phyloP scores from a whole-genome alignment of 2,329 filamentous ascomycete species.

The Fusarium proliferatum region DNA sequence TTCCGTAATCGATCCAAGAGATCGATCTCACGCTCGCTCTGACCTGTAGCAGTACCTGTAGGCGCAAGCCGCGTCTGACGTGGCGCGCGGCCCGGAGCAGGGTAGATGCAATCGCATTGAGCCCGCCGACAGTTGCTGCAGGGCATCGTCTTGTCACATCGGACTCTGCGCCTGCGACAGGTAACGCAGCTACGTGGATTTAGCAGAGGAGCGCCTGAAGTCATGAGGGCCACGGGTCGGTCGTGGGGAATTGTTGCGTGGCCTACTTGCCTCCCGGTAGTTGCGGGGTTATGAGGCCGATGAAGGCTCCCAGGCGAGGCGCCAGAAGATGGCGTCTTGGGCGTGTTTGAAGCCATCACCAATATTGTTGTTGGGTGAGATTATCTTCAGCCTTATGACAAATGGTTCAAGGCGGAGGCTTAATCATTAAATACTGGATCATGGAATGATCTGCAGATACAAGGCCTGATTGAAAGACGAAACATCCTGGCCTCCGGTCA shows the following conservation, averaged over 20 bases:
- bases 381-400: not conserved
- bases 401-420: not conserved
- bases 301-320: conserved; percentile 9
- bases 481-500: conserved; percentile 5
- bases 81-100: conserved; percentile 77
- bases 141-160: conserved; percentile 80
- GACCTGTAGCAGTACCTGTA: conserved; percentile 54
- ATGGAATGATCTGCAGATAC: not conserved
- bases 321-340: conserved; percentile 21
- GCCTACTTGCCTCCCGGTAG: conserved; percentile 15
- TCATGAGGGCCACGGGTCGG: conserved; percentile 35
- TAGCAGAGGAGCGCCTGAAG: conserved; percentile 46
- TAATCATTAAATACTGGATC: not conserved
- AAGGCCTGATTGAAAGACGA: not conserved
- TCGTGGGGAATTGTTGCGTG: conserved; percentile 32
- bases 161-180: conserved; percentile 70
- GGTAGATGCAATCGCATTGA: conserved; percentile 77
- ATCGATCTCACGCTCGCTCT: conserved; percentile 71
- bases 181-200: conserved; percentile 62
- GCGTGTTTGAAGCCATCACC: conserved; percentile 27
- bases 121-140: conserved; percentile 64
- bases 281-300: conserved; percentile 1
- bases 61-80: conserved; percentile 67
- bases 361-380: not conserved
- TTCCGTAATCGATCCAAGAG: conserved; percentile 76